Evolutionary conservation across 225 moss, liverwort and hornwort genomes (phyloP), one percentile per base, ranked within the genome.

Genomic region (Marchantia polymorpha): DNA sequence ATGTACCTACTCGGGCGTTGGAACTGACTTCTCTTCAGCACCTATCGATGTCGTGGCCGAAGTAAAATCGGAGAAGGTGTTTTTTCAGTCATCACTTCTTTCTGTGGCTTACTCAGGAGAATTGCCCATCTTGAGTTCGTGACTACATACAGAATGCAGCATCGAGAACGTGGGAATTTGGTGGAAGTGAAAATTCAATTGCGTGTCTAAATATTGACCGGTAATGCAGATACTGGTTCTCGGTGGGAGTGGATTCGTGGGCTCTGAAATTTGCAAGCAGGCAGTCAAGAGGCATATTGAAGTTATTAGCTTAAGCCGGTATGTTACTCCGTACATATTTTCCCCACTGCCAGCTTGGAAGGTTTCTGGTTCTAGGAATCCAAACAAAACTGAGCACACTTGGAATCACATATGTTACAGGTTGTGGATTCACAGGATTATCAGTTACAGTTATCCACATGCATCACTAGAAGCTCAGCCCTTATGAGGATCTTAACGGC

Each of bases 241-340:
- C 58, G 97, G 97, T n/a, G 97, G 97, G 46, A 99, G 89, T 80
- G 97, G 97, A 9, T 99, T 99, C 65, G 94, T 99, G 23, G 97
- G 97, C 63, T 81, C 89, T 67, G 88, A 90, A 30, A 89, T 99
- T 30, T 90, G 92, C 83, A 93, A 93, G 73, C 84, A 82, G 64
- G 97, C 94, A 82, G 73, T 89, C 9, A 81, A 72, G 11, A 89
- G 89, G 82, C 89, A 89, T 67, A 85, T 95, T 78, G 89, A 91
- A 23, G 94, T 94, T 72, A 86, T 90, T 80, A 94, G 94, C 85
- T 85, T 99, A 63, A 99, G 94, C 75, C 88, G 96, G 91, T 91
- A 55, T 81, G 87, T 79, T 20, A 59, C 26, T 29, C 27, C 26
- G 3, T 39, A 2, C 39, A 2, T 39, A 39, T 39, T 39, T 39